Evolutionary conservation across 306 rosid species (phyloP).

Genomic region (Carpinus fangiana): DNA sequence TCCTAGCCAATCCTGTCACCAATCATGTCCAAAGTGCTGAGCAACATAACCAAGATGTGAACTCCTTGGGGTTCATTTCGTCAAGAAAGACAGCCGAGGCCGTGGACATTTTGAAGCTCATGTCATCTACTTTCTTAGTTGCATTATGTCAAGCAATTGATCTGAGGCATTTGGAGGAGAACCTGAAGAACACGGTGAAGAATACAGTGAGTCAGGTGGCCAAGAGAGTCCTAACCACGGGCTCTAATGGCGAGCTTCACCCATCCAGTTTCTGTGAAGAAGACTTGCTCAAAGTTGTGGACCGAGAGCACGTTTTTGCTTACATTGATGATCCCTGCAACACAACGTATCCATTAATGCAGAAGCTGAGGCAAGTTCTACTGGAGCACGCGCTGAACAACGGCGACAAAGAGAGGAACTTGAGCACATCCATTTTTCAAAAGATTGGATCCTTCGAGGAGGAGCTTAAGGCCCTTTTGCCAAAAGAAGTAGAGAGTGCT

Average conservation of each 20-base stretch:
- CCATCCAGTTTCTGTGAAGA: conserved; percentile 79
- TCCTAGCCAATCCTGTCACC: conserved; percentile 87
- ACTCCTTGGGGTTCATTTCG: conserved; percentile 82
- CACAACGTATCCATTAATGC: conserved; percentile 73
- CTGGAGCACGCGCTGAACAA: conserved; percentile 78
- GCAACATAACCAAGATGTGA: conserved; percentile 94
- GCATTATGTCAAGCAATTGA: conserved; percentile 90
- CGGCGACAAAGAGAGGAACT: conserved; percentile 54
- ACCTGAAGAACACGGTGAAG: conserved; percentile 59
- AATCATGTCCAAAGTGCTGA: conserved; percentile 95
- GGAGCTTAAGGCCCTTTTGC: conserved; percentile 61
- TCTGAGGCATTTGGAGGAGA: conserved; percentile 79
- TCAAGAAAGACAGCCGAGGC: conserved; percentile 82
- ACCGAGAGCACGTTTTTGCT: conserved; percentile 63
- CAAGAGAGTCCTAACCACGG: conserved; percentile 58
- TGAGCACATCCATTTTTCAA: conserved; percentile 65
- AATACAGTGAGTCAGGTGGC: conserved; percentile 65
- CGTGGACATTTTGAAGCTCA: conserved; percentile 68
- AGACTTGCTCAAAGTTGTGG: conserved; percentile 70
- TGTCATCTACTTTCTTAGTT: conserved; percentile 84
- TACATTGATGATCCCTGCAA: conserved; percentile 77
- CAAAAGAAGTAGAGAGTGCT: conserved; percentile 69
- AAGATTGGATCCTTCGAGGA: conserved; percentile 77
- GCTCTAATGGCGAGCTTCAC: conserved; percentile 72
- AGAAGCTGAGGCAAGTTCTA: conserved; percentile 65